Base-by-base conservation (phyloP, 139 green algal genomes). In the Chlorella sorokiniana region DNA sequence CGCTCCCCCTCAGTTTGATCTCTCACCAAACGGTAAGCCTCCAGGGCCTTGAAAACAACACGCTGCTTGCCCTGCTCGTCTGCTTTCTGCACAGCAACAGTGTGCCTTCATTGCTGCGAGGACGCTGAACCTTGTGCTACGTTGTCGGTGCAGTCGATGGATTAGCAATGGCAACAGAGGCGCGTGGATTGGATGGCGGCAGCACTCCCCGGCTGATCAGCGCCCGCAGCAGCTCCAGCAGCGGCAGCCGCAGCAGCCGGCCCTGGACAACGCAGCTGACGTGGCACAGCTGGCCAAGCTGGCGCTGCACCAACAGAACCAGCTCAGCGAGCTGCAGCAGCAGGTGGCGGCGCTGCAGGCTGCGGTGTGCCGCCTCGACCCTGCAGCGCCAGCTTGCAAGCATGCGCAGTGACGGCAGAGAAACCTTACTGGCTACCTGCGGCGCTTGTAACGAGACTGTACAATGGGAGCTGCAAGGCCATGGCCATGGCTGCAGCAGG, bases 281-380 rank as follows among this genome's bases (percentile, higher is more conserved):
- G 4, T 79, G 18, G 45, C 37, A 3, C 48, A 79, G 61, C 68
- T 85, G 51, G n/a, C 80, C 14, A 67, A 45, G 51, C 74, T 86
- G 4, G 59, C 82, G 3, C 10, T 86, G 45, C 45, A 42, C 65
- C 81, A 86, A 59, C 81, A 86, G 42, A 78, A 81, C 41, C n/a
- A 44, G 65, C 51, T 86, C n/a, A 33, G 37, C 14, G 67, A 82
- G 38, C 41, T 81, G 40, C 29, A 76, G 41, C 38, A 82, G 51
- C 52, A 81, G 31, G 23, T 86, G 4, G 11, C 1, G 9, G n/a
- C 10, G 37, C 29, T 84, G 54, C 54, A 79, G 7, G 31, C n/a
- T 20, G 40, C 69, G 0, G 52, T 78, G 48, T 77, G 78, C 67
- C 59, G 37, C 14, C 38, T 83, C 18, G 67, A 83, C 37, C 23